phyloP scores from a whole-genome alignment of 208 protist species.

The Naegleria gruberi region DNA sequence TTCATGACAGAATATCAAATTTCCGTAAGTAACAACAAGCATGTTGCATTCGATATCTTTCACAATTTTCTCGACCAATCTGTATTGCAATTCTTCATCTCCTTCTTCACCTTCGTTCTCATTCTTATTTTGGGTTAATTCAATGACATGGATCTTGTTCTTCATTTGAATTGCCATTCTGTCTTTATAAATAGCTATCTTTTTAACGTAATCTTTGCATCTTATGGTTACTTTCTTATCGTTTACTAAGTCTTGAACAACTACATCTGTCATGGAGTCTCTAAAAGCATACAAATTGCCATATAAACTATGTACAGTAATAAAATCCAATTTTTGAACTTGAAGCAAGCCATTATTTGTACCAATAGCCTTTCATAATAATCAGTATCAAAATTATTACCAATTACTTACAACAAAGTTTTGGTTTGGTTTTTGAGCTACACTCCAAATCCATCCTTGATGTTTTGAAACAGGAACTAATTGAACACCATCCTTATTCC shows the following conservation, averaged over 20 bases:
- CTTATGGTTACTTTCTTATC: constrained; percentile 70
- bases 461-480: constrained; percentile 59
- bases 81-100: constrained; percentile 22
- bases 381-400: neutral
- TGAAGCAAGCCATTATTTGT: constrained; percentile 77
- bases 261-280: constrained; percentile 86
- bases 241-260: constrained; percentile 81
- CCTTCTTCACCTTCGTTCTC: neutral
- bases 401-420: constrained; percentile 46
- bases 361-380: constrained; percentile 50
- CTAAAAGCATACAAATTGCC: constrained; percentile 86
- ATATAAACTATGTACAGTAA: constrained; percentile 83
- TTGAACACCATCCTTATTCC: constrained; percentile 68
- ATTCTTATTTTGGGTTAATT: neutral
- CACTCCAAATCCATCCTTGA: constrained; percentile 73
- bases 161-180: neutral
- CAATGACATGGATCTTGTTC: neutral
- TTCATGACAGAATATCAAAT: constrained; percentile 79
- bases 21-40: constrained; percentile 72
- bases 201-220: constrained; percentile 86
- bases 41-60: constrained; percentile 79
- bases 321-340: constrained; percentile 68
- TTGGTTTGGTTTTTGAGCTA: constrained; percentile 59
- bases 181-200: constrained; percentile 83
- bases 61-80: constrained; percentile 62